phyloP scores from a whole-genome alignment of 257 asterid genomes.

The Rauvolfia tetraphylla region DNA sequence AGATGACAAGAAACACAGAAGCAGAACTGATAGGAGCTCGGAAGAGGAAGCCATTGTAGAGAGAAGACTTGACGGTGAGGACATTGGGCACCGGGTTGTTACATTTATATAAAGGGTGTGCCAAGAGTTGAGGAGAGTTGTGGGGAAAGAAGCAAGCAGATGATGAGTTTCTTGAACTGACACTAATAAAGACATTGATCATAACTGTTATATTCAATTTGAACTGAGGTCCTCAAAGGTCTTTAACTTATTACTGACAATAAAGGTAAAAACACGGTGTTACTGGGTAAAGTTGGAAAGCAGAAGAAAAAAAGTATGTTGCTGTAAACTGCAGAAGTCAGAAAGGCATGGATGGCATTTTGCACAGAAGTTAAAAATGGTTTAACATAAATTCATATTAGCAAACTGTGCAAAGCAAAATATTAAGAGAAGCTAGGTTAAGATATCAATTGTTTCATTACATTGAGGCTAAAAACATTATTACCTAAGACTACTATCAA shows the following conservation, averaged over 20 bases:
- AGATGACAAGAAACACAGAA: slow-evolving; percentile 23
- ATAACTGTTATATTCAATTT: neutral
- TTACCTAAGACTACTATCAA: neutral
- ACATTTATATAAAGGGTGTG: neutral
- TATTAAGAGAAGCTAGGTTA: neutral
- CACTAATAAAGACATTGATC: neutral
- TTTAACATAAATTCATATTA: neutral
- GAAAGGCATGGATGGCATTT: neutral
- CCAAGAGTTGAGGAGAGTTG: neutral
- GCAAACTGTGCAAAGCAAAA: neutral
- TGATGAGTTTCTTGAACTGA: slow-evolving; percentile 2
- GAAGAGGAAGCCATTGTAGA: slow-evolving; percentile 28
- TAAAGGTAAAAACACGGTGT: no score
- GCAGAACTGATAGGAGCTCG: slow-evolving; percentile 16
- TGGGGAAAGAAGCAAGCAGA: neutral
- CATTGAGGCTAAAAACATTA: neutral
- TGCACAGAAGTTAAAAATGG: neutral
- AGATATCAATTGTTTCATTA: neutral
- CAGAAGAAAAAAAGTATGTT: no score
- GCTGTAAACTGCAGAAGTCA: neutral
- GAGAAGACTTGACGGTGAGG: neutral
- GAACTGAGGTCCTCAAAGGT: neutral
- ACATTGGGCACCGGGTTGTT: neutral
- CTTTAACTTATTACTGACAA: no score
- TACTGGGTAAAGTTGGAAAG: no score